Evolutionary conservation across 768 basidiomycete species (phyloP).

Genomic region (Mycena indigotica): DNA sequence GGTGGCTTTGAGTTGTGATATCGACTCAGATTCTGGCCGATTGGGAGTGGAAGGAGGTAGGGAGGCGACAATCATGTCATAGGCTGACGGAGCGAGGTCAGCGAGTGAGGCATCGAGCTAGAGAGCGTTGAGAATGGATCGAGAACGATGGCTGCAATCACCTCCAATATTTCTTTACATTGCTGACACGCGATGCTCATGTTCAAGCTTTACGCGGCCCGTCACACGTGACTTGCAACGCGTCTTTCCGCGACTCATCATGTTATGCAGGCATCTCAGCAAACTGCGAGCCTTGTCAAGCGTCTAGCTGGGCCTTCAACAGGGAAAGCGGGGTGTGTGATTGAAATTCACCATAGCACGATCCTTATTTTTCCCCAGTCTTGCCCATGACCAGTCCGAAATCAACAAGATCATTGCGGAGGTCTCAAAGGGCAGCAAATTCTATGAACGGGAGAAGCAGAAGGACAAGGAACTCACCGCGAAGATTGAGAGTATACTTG

Average conservation of each 20-base stretch:
- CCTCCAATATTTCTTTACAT: constrained; percentile 90
- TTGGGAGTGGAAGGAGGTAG: constrained; percentile 58
- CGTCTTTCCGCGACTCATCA: neutral
- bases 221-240: neutral
- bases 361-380: constrained; percentile 37
- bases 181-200: constrained; percentile 76
- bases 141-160: constrained; percentile 29
- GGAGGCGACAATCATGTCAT: constrained; percentile 78
- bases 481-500: constrained; percentile 70
- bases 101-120: constrained; percentile 91
- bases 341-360: neutral
- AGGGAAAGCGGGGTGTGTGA: constrained; percentile 80
- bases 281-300: constrained; percentile 69
- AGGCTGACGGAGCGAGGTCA: constrained; percentile 82
- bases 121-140: constrained; percentile 11
- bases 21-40: constrained; percentile 39
- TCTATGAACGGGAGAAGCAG: constrained; percentile 89
- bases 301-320: constrained; percentile 88
- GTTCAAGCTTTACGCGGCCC: neutral
- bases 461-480: constrained; percentile 85
- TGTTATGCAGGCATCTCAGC: constrained; percentile 48
- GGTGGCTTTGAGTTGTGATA: constrained; percentile 46
- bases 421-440: constrained; percentile 91
- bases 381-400: constrained; percentile 77
- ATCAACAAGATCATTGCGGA: constrained; percentile 89